Percentiles rank a stretch among this genome's conserved stretches.
Evolutionary conservation across 1,139 yeast genomes (phyloP).

Genomic region (Geotrichum histeridarum): DNA sequence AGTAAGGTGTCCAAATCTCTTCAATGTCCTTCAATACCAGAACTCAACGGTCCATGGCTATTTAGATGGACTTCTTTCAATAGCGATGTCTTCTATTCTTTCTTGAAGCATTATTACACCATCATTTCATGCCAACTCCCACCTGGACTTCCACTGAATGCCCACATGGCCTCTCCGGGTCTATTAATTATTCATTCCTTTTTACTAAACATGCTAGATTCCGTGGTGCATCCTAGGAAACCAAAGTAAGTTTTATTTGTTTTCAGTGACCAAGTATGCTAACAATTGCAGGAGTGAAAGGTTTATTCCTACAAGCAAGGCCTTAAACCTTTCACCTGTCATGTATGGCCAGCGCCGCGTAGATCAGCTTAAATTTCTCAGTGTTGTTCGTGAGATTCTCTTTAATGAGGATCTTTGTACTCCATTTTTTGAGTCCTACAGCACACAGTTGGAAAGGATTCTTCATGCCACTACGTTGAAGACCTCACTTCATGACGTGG

Average conservation of each 20-base stretch:
- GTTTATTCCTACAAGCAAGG: constrained; percentile 11
- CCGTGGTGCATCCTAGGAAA: constrained; percentile 29
- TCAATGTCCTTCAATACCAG: constrained; percentile 18
- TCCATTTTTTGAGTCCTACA: constrained; percentile 32
- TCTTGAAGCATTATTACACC: constrained; percentile 60
- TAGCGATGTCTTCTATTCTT: constrained; percentile 60
- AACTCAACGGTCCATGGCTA: constrained; percentile 65
- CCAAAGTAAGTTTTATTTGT: constrained; percentile 18
- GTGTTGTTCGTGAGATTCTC: constrained; percentile 37
- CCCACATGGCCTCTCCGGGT: constrained; percentile 38
- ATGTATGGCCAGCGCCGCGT: constrained; percentile 30
- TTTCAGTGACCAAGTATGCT: neutral
- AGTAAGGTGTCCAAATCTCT: constrained; percentile 9
- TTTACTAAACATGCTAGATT: constrained; percentile 34
- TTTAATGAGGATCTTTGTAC: constrained; percentile 35
- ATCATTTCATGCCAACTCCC: constrained; percentile 31
- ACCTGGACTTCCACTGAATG: constrained; percentile 26
- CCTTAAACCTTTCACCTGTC: constrained; percentile 20
- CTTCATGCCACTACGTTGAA: constrained; percentile 37
- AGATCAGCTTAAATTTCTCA: constrained; percentile 36
- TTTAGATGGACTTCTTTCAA: constrained; percentile 54
- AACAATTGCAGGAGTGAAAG: constrained; percentile 16
- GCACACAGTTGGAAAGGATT: constrained; percentile 37
- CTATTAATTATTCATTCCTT: constrained; percentile 35
- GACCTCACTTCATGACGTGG: constrained; percentile 39